Evolutionary conservation across 2,329 filamentous ascomycete species (phyloP).

Genomic region (Furcasterigmium furcatum): DNA sequence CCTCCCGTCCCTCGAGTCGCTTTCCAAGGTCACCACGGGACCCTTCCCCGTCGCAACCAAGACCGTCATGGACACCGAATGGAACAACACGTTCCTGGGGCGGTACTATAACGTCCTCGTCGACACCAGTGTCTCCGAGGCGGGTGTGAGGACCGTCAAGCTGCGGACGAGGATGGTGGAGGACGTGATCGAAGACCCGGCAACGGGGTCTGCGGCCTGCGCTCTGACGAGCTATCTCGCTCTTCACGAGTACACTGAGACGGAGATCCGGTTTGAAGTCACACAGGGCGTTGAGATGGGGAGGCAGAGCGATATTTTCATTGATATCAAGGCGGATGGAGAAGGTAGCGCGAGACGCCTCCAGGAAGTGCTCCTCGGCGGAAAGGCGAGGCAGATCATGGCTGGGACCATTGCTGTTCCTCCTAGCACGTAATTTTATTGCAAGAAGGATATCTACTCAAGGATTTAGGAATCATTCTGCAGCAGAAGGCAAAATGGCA

Average conservation of each 20-base stretch:
- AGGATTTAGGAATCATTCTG: no score
- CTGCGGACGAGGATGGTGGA: conserved; percentile 62
- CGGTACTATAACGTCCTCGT: conserved; percentile 55
- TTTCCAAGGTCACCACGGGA: conserved; percentile 38
- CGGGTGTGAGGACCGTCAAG: conserved; percentile 20
- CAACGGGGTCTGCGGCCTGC: conserved; percentile 60
- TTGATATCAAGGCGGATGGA: conserved; percentile 2
- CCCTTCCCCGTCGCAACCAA: conserved; percentile 26
- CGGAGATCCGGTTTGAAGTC: conserved; percentile 8
- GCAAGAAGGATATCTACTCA: no score
- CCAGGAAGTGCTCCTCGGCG: conserved; percentile 8
- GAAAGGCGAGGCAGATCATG: conserved; percentile 9
- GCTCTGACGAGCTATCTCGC: conserved; percentile 53
- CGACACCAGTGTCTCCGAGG: conserved; percentile 20
- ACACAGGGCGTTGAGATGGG: conserved; percentile 14
- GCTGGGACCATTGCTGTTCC: conserved; percentile 6
- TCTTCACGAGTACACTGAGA: conserved; percentile 30
- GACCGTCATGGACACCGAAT: conserved; percentile 48
- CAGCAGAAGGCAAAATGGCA: no score
- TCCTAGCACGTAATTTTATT: no score
- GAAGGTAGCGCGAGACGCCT: conserved; percentile 1
- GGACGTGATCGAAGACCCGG: conserved; percentile 51
- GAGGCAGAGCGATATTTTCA: conserved; percentile 7
- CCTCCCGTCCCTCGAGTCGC: conserved; percentile 55
- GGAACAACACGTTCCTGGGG: conserved; percentile 49